A percentile compares a stretch with the other conserved stretches of the same genome.
phyloP scores from a whole-genome alignment of 345 rosid species.

The Eucalyptus shirleyi region DNA sequence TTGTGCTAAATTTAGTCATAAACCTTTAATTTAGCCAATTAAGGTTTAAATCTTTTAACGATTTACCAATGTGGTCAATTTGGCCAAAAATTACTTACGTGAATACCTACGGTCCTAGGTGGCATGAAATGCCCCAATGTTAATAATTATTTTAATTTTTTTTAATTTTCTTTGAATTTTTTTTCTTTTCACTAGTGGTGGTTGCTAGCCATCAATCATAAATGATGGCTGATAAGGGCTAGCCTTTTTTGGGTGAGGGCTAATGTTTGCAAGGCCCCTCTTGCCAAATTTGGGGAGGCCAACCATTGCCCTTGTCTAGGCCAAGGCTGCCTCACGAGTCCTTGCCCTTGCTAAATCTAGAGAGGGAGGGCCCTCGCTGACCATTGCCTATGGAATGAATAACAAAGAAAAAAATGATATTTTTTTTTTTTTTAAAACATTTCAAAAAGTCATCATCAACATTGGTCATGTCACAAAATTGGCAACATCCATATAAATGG shows the following conservation, averaged over 20 bases:
- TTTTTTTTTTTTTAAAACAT: no score
- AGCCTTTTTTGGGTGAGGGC: background rate
- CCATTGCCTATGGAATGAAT: no score
- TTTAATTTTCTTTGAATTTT: no score
- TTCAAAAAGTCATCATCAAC: background rate
- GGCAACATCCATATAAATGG: no score
- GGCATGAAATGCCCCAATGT: background rate
- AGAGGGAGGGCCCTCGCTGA: fast-evolving
- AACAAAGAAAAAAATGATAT: no score
- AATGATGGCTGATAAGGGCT: no score
- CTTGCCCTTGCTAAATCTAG: no score
- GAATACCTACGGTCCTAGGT: fast-evolving
- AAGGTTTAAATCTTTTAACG: no score
- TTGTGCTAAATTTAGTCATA: no score
- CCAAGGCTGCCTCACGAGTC: fast-evolving
- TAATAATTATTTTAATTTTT: no score
- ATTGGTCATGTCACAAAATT: background rate
- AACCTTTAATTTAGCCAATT: no score
- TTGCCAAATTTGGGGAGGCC: fast-evolving
- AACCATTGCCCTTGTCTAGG: background rate
- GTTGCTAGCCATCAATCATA: background rate
- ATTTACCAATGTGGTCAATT: background rate
- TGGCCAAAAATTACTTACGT: background rate
- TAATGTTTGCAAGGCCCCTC: background rate
- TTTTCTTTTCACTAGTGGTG: background rate